Base-by-base conservation (phyloP, 176 grass and related monocot species). In the Pontederia crassipes region DNA sequence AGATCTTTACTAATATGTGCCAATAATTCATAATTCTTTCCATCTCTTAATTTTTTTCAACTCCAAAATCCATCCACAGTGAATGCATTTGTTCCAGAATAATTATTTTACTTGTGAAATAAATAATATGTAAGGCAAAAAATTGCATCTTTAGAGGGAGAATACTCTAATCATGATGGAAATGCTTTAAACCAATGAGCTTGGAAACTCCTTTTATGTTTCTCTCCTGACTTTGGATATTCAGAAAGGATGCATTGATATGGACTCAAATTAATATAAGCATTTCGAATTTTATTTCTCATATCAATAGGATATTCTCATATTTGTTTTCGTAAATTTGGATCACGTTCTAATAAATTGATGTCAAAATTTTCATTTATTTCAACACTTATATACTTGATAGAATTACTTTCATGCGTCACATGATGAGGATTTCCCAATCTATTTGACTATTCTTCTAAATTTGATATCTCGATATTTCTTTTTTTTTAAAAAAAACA, bases 161-260 rank as follows among this genome's bases (percentile, higher is more conserved):
- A 77, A 14, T 77, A 71, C 26, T 78, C 75, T 12, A 78, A 49
- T 57, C 66, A 40, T 40, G 32, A 71, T 64, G 75, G 68, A 52
- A 65, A 74, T 5, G 14, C 1, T 28, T 15, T 46, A 16, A 74
- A 65, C 58, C 71, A 74, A 11, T 1, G n/a, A 7, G 51, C n/a
- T 17, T 65, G 49, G 9, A 65, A 74, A 54, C 2, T 13, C 8
- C 32, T 45, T 46, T 20, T 9, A 46, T 74, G 45, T 1, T 14
- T 60, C 45, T 74, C 46, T 3, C 72, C 46, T 11, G 9, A 61
- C 14, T 10, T 11, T 29, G 47, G 47, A 12, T 74, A 74, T 5
- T 65, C 45, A 0, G 51, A 11, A 5, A 65, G 8, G 15, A 27
- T 28, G 2, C 55, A n/a, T 17, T 76, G 73, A 28, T 65, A 52